Conservation (phyloP, 2,329 filamentous ascomycete species). For the Aspergillus sp. region DNA sequence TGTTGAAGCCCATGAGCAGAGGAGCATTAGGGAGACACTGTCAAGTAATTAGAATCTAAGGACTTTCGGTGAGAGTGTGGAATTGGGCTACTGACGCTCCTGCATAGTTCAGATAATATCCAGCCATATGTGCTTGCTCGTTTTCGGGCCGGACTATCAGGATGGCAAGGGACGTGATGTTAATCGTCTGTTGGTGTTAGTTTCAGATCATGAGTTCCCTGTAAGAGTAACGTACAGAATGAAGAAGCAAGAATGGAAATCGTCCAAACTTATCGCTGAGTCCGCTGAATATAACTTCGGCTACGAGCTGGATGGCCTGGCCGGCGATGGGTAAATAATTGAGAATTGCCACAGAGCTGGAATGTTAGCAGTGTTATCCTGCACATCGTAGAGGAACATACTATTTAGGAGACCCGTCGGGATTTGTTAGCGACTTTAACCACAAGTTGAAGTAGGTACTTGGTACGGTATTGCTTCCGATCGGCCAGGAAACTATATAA, state of each 20-base stretch:
- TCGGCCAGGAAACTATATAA: not conserved
- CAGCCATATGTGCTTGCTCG: conserved; percentile 8
- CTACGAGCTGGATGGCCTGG: not conserved
- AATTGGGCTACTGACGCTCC: conserved; percentile 1
- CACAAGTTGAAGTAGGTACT: not conserved
- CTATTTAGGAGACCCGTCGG: not conserved
- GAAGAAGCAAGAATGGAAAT: not conserved
- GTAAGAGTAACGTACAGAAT: not conserved
- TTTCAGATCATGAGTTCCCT: too few species aligned
- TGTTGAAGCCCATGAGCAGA: conserved; percentile 9
- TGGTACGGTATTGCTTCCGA: not conserved
- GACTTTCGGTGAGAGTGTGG: too few species aligned
- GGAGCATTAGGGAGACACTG: conserved; percentile 10
- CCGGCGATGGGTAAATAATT: not conserved
- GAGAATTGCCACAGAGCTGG: not conserved
- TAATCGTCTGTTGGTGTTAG: not conserved
- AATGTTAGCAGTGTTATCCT: not conserved
- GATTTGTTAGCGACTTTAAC: not conserved
- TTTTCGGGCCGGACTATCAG: conserved; percentile 5
- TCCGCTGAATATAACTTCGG: not conserved
- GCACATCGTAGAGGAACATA: not conserved
- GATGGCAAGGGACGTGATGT: conserved; percentile 1
- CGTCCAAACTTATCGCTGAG: not conserved
- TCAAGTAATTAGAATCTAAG: not conserved
- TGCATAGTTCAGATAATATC: conserved; percentile 10